Evolutionary conservation across 1,139 yeast species (phyloP), one percentile per base, ranked within the genome.

Genomic region (Kodamaea arcana): DNA sequence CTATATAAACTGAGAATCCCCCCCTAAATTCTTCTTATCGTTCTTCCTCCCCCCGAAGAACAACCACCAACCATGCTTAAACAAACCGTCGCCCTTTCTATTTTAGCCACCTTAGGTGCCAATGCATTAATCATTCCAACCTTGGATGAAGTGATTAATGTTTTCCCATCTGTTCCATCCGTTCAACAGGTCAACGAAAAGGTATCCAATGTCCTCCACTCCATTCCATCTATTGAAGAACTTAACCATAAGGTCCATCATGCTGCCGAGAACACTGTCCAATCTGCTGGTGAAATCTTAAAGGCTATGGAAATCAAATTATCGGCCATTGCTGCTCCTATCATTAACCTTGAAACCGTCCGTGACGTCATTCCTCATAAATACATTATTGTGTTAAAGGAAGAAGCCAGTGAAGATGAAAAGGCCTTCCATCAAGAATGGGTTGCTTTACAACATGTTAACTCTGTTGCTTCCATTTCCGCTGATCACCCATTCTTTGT

Each of bases 351-450:
- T 33, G 66, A 62, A 35, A 46, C 60, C 66, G 41, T 58, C 26
- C 64, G 72, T 40, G 74, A 76, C 46, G 50, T 73, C 35, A 75
- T 86, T 48, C 84, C 88, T 33, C 78, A 84, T 67, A 80, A 83
- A 55, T 88, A 85, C 65, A 84, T 88, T 43, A 48, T 66, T 29
- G 87, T 85, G 32, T 78, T 86, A 65, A 86, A 85, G 69, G 75
- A 77, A 33, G 75, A 68, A 34, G 65, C 78, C 31, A 52, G 71
- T 21, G 57, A 66, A 16, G 74, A 75, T 26, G 73, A 73, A 40
- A 63, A 76, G 23, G 66, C 68, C 22, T 70, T 75, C 66, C 95
- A 87, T 65, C 73, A 72, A 52, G 72, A 73, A 49, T 72, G 83
- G 79, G 77, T 83, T 46, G 64, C 70, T 33, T 62, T 64, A 34